A percentile compares a stretch with the other conserved stretches of the same genome.
Evolutionary conservation across 2,329 filamentous ascomycete species (phyloP).

Genomic region (Pseudocercospora vitis): DNA sequence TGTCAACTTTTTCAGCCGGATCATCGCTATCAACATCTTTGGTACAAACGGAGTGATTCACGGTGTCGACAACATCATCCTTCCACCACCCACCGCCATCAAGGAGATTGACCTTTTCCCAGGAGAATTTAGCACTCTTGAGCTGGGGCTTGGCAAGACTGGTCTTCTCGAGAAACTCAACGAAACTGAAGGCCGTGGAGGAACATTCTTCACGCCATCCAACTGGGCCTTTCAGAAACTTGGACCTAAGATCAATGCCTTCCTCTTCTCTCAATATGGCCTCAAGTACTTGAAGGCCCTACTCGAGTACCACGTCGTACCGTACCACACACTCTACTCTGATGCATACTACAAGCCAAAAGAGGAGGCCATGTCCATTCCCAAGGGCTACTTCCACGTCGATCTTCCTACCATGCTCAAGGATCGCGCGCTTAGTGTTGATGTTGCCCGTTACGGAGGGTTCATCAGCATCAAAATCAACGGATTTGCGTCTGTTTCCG

Average conservation of each 20-base stretch:
- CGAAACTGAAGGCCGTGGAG: constrained; percentile 58
- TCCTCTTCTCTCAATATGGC: constrained; percentile 77
- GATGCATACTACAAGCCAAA: constrained; percentile 67
- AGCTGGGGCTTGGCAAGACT: constrained; percentile 72
- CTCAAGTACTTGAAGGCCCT: constrained; percentile 74
- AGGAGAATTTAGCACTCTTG: constrained; percentile 72
- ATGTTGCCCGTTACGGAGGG: constrained; percentile 67
- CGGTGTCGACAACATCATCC: constrained; percentile 69
- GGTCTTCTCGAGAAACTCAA: constrained; percentile 63
- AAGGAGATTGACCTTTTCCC: constrained; percentile 67
- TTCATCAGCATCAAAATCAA: constrained; percentile 75
- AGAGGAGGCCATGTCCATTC: constrained; percentile 29
- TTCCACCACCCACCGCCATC: constrained; percentile 68
- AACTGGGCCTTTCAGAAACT: constrained; percentile 80
- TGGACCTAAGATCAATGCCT: constrained; percentile 71
- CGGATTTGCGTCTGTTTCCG: constrained; percentile 63
- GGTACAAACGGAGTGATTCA: constrained; percentile 81
- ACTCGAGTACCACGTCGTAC: constrained; percentile 74
- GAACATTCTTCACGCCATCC: constrained; percentile 76
- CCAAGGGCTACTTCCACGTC: constrained; percentile 59
- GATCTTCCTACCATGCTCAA: constrained; percentile 72
- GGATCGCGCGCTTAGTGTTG: constrained; percentile 66
- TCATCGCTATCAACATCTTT: constrained; percentile 68
- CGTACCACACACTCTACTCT: constrained; percentile 75
- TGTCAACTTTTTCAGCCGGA: constrained; percentile 74